These are phyloP conservation scores for Penicillium steckii DNA, from an alignment of 495 filamentous ascomycete species.

Conservation along the genomic window DNA sequence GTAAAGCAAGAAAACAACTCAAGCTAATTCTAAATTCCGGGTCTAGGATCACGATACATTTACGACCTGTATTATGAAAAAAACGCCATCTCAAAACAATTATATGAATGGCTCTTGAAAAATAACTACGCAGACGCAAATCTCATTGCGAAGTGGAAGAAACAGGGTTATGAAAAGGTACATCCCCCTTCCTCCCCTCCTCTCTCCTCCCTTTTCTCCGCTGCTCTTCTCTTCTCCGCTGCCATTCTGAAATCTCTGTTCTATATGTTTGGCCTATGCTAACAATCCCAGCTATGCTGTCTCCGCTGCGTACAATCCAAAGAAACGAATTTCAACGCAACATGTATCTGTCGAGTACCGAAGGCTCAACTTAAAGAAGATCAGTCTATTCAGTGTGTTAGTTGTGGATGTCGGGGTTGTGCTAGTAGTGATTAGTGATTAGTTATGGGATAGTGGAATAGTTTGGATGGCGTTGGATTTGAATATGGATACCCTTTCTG, in stretches of 20 bases:
- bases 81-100: slow-evolving; percentile 83
- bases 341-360: slow-evolving; percentile 96
- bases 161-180: slow-evolving; percentile 97
- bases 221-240: too few relatives aligned
- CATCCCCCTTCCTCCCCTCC: slow-evolving; percentile 7
- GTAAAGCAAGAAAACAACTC: too few relatives aligned
- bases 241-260: not conserved
- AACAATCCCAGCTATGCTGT: slow-evolving; percentile 74
- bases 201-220: too few relatives aligned
- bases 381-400: slow-evolving; percentile 90
- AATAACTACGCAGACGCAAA: slow-evolving; percentile 93
- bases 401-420: slow-evolving; percentile 91
- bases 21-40: slow-evolving; percentile 2
- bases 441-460: too few relatives aligned
- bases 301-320: slow-evolving; percentile 96
- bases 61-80: slow-evolving; percentile 99
- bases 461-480: too few relatives aligned
- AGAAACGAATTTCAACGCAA: slow-evolving; percentile 97
- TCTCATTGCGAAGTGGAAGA: slow-evolving; percentile 99
- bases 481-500: too few relatives aligned
- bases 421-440: slow-evolving; percentile 77
- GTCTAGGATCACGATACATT: slow-evolving; percentile 75
- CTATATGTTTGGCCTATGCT: too few relatives aligned
- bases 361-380: slow-evolving; percentile 88
- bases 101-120: slow-evolving; percentile 97